Evolutionary conservation across 1,284 basidiomycete genomes (phyloP).

Genomic region (Melampsora larici-populina): DNA sequence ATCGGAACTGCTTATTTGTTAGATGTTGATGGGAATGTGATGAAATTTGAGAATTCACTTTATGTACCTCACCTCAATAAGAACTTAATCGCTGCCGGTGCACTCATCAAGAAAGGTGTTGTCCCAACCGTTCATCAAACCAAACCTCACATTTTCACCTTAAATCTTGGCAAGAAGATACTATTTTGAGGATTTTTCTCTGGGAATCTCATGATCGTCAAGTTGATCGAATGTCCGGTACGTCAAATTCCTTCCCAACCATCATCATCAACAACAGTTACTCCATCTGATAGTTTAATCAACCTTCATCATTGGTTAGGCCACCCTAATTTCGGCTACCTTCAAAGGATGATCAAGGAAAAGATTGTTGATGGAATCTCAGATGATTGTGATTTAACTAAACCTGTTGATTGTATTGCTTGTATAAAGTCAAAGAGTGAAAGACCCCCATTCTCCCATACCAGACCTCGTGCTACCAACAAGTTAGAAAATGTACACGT

Average conservation of each 20-base stretch:
- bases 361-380: neutral
- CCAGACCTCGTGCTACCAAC: neutral
- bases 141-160: neutral
- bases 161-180: too few relatives aligned
- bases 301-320: neutral
- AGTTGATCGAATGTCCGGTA: too few relatives aligned
- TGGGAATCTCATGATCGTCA: too few relatives aligned
- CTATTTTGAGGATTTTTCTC: too few relatives aligned
- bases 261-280: neutral
- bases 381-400: neutral
- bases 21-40: too few relatives aligned
- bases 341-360: neutral
- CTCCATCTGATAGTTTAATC: too few relatives aligned
- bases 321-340: neutral
- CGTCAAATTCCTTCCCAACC: neutral
- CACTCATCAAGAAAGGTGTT: neutral
- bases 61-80: neutral
- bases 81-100: neutral
- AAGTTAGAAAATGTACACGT: too few relatives aligned
- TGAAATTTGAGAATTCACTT: too few relatives aligned
- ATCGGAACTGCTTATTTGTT: too few relatives aligned
- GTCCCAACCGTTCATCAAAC: neutral
- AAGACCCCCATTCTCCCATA: neutral
- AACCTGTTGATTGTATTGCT: too few relatives aligned
- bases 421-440: neutral